Evolutionary conservation across 352 stramenopile genomes (phyloP), one percentile per base, ranked within the genome.

Genomic region (Phytophthora podocarpi): DNA sequence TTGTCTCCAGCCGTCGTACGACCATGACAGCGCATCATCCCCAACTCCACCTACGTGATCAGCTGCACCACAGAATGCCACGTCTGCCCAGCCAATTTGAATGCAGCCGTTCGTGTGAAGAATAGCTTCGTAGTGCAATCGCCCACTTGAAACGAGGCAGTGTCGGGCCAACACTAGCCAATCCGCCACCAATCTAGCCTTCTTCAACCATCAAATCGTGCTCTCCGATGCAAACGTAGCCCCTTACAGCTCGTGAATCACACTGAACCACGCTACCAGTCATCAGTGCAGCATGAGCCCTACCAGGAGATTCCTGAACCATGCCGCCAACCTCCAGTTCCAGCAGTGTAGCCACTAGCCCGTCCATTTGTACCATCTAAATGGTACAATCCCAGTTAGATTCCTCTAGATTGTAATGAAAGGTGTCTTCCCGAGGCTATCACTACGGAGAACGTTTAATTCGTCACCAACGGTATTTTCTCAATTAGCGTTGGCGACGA

Each of bases 101-200:
- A 98, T 98, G 53, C 95, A 95, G 37, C 93, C 93, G 30, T 96
- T 96, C 0, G 90, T 97, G 46, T 91, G 74, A 15, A 98, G 59
- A n/a, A 80, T 90, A n/a, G 94, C 94, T 82, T 98, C 91, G 60
- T 96, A 98, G 62, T 97, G 96, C 89, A 88, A 97, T 35, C 83
- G 67, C 3, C 90, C 89, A 37, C 39, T 83, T 5, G 76, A 88
- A 23, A 95, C 82, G 12, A 93, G 73, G 43, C 84, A 95, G 52
- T 93, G 84, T 82, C 5, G 85, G 85, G 27, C 83, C 86, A 50
- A 97, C 85, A 51, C 82, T 93, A 11, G 85, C 83, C 71, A 97
- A 97, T 4, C 85, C 87, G 18, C 85, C 89, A 48, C 87, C 85
- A 36, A 93, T 79, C 1, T 94, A 64, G 24, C 89, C 89, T 81